Evolutionary conservation across 2,329 filamentous ascomycete species (phyloP).

Genomic region (Beauveria asiatica): DNA sequence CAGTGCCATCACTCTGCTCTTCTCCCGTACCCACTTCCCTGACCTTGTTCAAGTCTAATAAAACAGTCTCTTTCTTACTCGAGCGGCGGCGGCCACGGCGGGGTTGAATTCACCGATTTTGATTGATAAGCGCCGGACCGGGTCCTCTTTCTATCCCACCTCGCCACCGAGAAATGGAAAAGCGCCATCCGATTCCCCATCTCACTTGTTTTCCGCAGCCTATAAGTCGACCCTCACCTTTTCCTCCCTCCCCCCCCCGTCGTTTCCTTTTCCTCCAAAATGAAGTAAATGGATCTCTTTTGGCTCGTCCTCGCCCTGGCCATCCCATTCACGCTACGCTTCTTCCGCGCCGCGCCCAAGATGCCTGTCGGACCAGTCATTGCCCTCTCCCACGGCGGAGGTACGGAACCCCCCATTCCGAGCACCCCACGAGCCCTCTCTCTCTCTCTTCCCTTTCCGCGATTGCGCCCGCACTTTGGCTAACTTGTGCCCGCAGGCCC

Average conservation of each 20-base stretch:
- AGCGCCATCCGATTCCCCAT: background rate
- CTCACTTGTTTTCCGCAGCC: background rate
- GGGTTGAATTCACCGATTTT: background rate
- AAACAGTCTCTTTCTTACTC: no score
- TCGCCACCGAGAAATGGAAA: background rate
- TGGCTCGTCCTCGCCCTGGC: background rate
- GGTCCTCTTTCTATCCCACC: background rate
- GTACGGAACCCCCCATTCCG: slow-evolving; percentile 19
- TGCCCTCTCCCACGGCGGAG: slow-evolving; percentile 42
- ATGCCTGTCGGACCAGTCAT: slow-evolving; percentile 37
- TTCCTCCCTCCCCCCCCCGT: no score
- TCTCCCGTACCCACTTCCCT: no score
- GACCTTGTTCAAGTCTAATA: no score
- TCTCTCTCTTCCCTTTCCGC: background rate
- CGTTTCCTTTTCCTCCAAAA: background rate
- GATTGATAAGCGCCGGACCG: slow-evolving; percentile 4
- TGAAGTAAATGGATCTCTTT: slow-evolving; percentile 5
- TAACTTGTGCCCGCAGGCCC: slow-evolving; percentile 31
- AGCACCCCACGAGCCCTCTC: background rate
- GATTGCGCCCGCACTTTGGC: background rate
- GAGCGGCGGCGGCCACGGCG: no score
- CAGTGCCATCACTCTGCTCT: no score
- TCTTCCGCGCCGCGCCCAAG: slow-evolving; percentile 8
- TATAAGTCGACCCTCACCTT: background rate
- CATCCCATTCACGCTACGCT: background rate